Evolutionary conservation across 257 asterid genomes (phyloP).

Genomic region (Jacaranda copaia): DNA sequence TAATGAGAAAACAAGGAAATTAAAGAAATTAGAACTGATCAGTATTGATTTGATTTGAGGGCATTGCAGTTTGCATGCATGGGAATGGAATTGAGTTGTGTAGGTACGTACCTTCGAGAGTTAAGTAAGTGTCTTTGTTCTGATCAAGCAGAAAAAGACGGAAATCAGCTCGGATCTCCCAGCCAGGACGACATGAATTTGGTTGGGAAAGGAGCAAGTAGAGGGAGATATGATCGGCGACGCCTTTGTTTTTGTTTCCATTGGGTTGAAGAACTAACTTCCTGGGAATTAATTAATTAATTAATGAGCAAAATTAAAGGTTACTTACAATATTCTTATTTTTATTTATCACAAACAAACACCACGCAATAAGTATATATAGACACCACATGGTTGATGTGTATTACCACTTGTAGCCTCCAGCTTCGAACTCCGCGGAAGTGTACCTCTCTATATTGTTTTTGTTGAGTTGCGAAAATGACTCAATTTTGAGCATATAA

Average conservation of each 20-base stretch:
- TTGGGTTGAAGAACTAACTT: slow-evolving; percentile 65
- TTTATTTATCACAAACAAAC: too few species aligned
- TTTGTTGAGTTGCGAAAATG: neutral
- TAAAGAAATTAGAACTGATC: neutral
- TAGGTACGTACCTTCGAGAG: slow-evolving; percentile 52
- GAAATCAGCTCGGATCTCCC: slow-evolving; percentile 63
- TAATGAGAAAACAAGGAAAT: slow-evolving; percentile 15
- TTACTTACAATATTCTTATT: neutral
- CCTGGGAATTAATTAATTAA: slow-evolving; percentile 44
- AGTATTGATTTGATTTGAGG: neutral
- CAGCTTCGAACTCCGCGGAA: slow-evolving; percentile 57
- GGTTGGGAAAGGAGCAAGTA: slow-evolving; percentile 55
- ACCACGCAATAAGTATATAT: too few species aligned
- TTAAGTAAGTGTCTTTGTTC: slow-evolving; percentile 59
- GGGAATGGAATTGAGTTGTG: neutral
- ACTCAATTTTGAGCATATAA: neutral
- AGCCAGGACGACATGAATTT: slow-evolving; percentile 45
- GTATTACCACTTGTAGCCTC: slow-evolving; percentile 72
- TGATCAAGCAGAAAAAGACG: slow-evolving; percentile 69
- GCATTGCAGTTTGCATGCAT: too few species aligned
- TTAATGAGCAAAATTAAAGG: neutral
- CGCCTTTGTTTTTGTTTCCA: slow-evolving; percentile 70
- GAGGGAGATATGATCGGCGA: slow-evolving; percentile 58
- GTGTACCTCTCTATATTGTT: neutral
- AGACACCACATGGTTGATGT: too few species aligned